Conservation (phyloP, 257 asterid genomes). For the Prunella vulgaris region DNA sequence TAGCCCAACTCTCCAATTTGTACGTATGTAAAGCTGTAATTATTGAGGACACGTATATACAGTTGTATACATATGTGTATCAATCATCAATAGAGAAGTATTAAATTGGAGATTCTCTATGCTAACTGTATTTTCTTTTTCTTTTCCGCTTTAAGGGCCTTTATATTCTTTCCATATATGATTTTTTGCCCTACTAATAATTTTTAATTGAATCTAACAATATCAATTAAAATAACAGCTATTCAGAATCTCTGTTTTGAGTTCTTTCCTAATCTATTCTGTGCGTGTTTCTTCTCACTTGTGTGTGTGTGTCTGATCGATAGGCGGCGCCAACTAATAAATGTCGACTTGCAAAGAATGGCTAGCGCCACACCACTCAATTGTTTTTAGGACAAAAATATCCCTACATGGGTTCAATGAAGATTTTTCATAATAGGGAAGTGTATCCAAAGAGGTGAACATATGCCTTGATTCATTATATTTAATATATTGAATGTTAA, state of each 20-base stretch:
- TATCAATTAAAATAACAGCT: neutral
- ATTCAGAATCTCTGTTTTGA: conserved; percentile 22
- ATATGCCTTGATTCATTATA: too few relatives aligned
- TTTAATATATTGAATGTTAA: too few relatives aligned
- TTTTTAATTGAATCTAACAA: conserved; percentile 1
- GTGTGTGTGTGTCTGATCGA: neutral
- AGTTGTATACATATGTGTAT: conserved; percentile 29
- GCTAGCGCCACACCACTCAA: conserved; percentile 22
- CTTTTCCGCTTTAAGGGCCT: conserved; percentile 15
- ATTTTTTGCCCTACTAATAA: conserved; percentile 20
- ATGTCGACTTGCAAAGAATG: conserved; percentile 2
- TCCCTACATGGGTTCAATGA: neutral
- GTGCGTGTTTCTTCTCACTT: neutral
- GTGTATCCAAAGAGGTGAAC: too few relatives aligned
- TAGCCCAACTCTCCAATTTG: conserved; percentile 25
- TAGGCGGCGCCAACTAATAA: conserved; percentile 16
- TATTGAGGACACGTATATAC: conserved; percentile 39
- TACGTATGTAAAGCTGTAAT: conserved; percentile 36
- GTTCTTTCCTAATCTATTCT: neutral
- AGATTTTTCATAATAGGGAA: too few relatives aligned
- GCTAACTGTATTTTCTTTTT: neutral
- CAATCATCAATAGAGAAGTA: conserved; percentile 14
- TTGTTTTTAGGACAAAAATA: neutral
- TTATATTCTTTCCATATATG: conserved; percentile 24
- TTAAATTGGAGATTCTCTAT: conserved; percentile 34